These are phyloP conservation scores for Ceratocystis diversiconidia DNA, from an alignment of 2,329 filamentous ascomycete genomes.

Conservation along the genomic window DNA sequence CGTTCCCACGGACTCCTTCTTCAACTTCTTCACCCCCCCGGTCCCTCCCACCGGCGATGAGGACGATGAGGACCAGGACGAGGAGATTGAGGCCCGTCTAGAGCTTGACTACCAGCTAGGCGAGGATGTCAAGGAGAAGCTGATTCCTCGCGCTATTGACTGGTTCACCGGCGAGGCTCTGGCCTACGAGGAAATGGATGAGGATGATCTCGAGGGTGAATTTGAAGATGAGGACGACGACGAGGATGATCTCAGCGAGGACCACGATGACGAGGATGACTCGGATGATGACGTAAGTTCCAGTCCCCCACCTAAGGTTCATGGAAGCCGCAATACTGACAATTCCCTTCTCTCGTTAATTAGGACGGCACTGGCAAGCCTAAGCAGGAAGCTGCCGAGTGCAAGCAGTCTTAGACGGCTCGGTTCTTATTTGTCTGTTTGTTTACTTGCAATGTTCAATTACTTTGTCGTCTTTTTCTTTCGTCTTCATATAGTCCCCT, in stretches of 20 bases:
- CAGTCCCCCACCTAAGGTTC: constrained; percentile 13
- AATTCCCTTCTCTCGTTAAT: constrained; percentile 2
- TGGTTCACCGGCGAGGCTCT: constrained; percentile 99
- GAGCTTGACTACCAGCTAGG: constrained; percentile 98
- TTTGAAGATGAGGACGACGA: constrained; percentile 91
- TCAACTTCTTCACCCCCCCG: constrained; percentile 97
- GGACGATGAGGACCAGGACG: constrained; percentile 58
- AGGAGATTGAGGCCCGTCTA: constrained; percentile 91
- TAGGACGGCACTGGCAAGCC: constrained; percentile 80
- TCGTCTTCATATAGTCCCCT: background rate
- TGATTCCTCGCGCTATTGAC: constrained; percentile 94
- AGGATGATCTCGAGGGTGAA: constrained; percentile 66
- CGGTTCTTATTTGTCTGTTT: background rate
- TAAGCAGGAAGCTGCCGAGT: constrained; percentile 87
- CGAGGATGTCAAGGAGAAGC: constrained; percentile 99
- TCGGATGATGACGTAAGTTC: constrained; percentile 60
- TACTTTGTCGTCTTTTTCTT: constrained; percentile 12
- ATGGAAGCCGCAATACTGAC: background rate
- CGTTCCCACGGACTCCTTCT: constrained; percentile 95
- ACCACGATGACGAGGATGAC: constrained; percentile 70
- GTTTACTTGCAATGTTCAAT: background rate
- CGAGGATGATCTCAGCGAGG: constrained; percentile 70
- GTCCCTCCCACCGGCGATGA: constrained; percentile 63
- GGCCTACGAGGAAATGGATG: constrained; percentile 83
- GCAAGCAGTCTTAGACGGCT: constrained; percentile 71